phyloP scores from a whole-genome alignment of 768 basidiomycete genomes.

The Mycena chlorophos region DNA sequence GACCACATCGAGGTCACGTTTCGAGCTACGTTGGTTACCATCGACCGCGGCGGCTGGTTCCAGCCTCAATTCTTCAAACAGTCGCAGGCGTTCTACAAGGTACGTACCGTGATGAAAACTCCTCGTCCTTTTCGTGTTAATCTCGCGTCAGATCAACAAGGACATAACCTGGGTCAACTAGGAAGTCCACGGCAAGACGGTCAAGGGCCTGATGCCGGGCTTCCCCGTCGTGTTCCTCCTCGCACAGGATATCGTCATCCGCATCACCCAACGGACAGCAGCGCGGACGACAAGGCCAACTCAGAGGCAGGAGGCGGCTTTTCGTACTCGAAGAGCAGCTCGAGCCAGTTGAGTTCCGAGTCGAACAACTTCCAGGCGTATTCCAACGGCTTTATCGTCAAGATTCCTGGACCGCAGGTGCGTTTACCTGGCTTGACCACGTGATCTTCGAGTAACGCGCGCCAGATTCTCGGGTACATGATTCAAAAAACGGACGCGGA shows the following conservation, averaged over 20 bases:
- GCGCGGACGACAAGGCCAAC: background rate
- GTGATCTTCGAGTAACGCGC: background rate
- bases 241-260: conserved; percentile 10
- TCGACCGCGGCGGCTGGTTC: conserved; percentile 27
- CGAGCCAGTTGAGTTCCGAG: background rate
- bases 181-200: too few relatives aligned
- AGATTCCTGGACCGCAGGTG: conserved; percentile 25
- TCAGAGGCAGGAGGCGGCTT: conserved; percentile 9
- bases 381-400: conserved; percentile 18
- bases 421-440: background rate
- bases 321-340: conserved; percentile 13
- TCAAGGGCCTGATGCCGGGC: conserved; percentile 4
- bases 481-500: conserved; percentile 2
- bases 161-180: conserved; percentile 9
- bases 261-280: conserved; percentile 1
- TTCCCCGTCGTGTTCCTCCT: conserved; percentile 13
- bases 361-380: conserved; percentile 9
- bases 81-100: conserved; percentile 21
- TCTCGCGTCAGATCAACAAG: conserved; percentile 8
- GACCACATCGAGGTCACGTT: conserved; percentile 13
- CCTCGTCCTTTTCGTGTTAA: background rate
- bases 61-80: conserved; percentile 25
- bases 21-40: conserved; percentile 22
- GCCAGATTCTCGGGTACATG: conserved; percentile 8
- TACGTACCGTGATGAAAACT: background rate